Evolutionary conservation across 2,329 filamentous ascomycete species (phyloP), one percentile per base, ranked within the genome.

Genomic region (Chaetomium strumarium): DNA sequence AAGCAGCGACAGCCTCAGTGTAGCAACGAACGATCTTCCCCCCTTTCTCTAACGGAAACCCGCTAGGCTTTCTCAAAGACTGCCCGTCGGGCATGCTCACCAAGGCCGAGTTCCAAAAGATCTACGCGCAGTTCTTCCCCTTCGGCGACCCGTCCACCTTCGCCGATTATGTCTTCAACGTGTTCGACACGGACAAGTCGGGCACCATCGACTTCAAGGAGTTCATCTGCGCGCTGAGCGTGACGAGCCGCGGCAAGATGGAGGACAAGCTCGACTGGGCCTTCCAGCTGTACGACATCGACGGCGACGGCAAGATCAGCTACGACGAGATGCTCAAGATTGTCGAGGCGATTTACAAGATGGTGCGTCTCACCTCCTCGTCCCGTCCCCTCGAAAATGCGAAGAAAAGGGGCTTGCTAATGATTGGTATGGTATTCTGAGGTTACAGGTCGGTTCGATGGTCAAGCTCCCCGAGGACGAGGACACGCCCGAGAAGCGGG

Each of bases 211-310:
- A 99, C 74, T 99, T 99, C 74, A 97, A 97, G 71, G 93, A 99
- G 73, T 99, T 99, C 74, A 99, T 99, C 72, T 96, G 92, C 75
- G 93, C 93, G 29, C 76, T 99, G 59, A 96, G 90, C 71, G 92
- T 99, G 66, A 99, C 93, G 46, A 95, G 90, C 72, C 84, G 93
- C 63, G 93, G 93, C 67, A 95, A 95, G 77, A 96, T 97, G 90
- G 93, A 99, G 74, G 93, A 99, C 74, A 99, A 99, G 74, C 80
- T 99, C 53, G 92, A 97, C 70, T 99, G 93, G 93, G 93, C 93
- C 14, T 99, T 99, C 75, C 92, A 99, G 75, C 79, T 99, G 62
- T 99, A 99, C 72, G 93, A 99, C 73, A 97, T 99, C 66, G 93
- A 99, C 67, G 92, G 93, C 52, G 93, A 99, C 69, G 93, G 93